These are phyloP conservation scores for Neolentinus lepideus DNA, from an alignment of 1,284 basidiomycete species.

Conservation along the genomic window DNA sequence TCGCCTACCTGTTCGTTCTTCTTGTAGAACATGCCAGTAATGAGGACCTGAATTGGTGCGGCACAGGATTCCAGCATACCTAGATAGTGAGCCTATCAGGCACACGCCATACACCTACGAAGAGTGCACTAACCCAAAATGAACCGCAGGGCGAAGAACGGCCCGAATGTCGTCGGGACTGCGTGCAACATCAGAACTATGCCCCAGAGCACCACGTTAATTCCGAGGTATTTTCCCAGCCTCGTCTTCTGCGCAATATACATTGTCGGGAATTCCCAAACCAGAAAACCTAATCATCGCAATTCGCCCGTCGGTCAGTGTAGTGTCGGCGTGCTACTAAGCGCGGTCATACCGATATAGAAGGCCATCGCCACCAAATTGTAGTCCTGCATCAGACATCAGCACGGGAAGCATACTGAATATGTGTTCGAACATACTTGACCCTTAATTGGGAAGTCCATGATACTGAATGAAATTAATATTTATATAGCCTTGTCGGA, in stretches of 20 bases:
- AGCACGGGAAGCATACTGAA: constrained; percentile 7
- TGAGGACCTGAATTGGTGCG: constrained; percentile 53
- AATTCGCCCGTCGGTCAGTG: too few relatives aligned
- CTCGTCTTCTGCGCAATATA: constrained; percentile 56
- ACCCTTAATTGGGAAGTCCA: constrained; percentile 57
- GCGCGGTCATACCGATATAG: constrained; percentile 37
- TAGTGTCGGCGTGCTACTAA: too few relatives aligned
- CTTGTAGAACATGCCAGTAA: constrained; percentile 65
- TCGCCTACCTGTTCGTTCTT: constrained; percentile 54
- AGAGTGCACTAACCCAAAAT: constrained; percentile 37
- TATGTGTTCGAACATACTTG: constrained; percentile 29
- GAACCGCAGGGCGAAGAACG: constrained; percentile 57
- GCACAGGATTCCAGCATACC: constrained; percentile 65
- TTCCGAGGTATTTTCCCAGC: constrained; percentile 54
- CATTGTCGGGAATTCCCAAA: constrained; percentile 62
- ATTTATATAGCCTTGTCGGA: background rate
- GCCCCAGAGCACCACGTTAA: constrained; percentile 58
- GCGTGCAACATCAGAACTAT: constrained; percentile 55
- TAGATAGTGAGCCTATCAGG: constrained; percentile 12
- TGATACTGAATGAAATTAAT: constrained; percentile 35
- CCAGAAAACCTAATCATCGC: constrained; percentile 37
- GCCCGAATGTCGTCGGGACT: constrained; percentile 45
- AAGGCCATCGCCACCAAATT: constrained; percentile 62
- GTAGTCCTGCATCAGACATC: constrained; percentile 34
- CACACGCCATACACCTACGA: background rate